Base-by-base conservation (phyloP, 257 asterid genomes). In the Avicennia marina region DNA sequence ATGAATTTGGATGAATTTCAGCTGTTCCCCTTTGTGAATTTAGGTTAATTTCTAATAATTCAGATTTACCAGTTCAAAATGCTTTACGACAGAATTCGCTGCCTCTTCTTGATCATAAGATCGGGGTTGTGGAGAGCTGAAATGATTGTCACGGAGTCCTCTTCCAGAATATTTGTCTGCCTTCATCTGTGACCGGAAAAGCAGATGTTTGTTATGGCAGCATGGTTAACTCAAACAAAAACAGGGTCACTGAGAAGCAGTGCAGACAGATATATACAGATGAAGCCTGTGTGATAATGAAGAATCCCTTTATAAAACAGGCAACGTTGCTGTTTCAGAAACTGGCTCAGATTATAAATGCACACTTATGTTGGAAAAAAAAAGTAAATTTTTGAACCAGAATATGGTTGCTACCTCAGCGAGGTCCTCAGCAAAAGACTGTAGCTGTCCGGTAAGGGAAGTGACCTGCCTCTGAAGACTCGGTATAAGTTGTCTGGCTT, bases 401-500 rank as follows among this genome's bases (percentile, higher is more conserved):
- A 25, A 11, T 6, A 3, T 52, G 11, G 2, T 17, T 46, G 20
- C 18, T 86, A 88, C 96, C 96, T 85, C 95, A 0, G 95, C 98
- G 52, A 91, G 84, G 80, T 81, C 98, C 18, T 76, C 88, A 7
- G 97, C 94, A 45, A 91, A 89, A 78, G 65, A 75, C 52, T 83
- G 94, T 7, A 91, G 75, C 56, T 88, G 94, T 41, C 93, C 96
- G 1, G 96, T 88, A 53, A 91, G 94, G 65, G 95, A 83, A 64
- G 95, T 69, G 66, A 91, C 95, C 85, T 91, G 98, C 65, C 67
- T 75, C 68, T 91, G 97, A 48, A 91, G 95, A 63, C 70, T 77
- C 0, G 98, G 98, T 31, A 91, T 88, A 50, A 91, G 89, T 60
- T 79, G 89, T 41, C 82, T 91, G 11, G 98, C 96, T 75, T 91